These are phyloP conservation scores for Epicoccum nigrum DNA, from an alignment of 2,329 filamentous ascomycete species.

Conservation along the genomic window DNA sequence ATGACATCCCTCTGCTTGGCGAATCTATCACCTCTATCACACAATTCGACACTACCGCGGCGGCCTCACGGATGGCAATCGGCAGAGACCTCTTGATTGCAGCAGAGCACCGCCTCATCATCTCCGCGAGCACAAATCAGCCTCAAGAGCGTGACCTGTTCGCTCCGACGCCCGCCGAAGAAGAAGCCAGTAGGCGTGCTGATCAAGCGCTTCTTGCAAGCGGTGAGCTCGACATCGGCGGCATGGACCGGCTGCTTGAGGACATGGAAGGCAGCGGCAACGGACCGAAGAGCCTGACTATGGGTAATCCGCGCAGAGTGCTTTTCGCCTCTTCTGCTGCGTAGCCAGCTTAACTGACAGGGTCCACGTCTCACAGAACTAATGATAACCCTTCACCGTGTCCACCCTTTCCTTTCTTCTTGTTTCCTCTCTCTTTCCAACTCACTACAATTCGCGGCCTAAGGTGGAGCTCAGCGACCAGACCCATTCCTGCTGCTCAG, in stretches of 20 bases:
- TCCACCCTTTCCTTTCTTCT: neutral
- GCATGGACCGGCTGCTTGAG: conserved; percentile 55
- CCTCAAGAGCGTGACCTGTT: conserved; percentile 38
- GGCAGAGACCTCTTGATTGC: conserved; percentile 53
- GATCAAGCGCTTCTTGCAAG: conserved; percentile 53
- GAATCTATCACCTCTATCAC: conserved; percentile 53
- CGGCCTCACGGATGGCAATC: conserved; percentile 52
- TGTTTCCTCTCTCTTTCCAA: neutral
- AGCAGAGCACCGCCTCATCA: conserved; percentile 53
- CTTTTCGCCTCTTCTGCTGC: conserved; percentile 43
- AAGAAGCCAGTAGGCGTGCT: conserved; percentile 34
- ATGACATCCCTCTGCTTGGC: conserved; percentile 50
- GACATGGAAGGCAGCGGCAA: conserved; percentile 38
- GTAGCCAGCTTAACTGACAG: conserved; percentile 10
- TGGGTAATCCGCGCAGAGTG: conserved; percentile 44
- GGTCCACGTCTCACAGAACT: neutral
- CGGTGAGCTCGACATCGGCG: conserved; percentile 55
- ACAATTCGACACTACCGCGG: conserved; percentile 50
- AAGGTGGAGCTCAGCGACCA: conserved; percentile 61
- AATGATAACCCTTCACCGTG: conserved; percentile 5
- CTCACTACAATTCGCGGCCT: conserved; percentile 22
- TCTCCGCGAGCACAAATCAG: conserved; percentile 46
- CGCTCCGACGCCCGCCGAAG: conserved; percentile 36
- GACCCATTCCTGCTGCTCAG: conserved; percentile 60
- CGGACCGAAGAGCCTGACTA: conserved; percentile 30